phyloP scores from a whole-genome alignment of 768 basidiomycete species.

The Calvatia gigantea region DNA sequence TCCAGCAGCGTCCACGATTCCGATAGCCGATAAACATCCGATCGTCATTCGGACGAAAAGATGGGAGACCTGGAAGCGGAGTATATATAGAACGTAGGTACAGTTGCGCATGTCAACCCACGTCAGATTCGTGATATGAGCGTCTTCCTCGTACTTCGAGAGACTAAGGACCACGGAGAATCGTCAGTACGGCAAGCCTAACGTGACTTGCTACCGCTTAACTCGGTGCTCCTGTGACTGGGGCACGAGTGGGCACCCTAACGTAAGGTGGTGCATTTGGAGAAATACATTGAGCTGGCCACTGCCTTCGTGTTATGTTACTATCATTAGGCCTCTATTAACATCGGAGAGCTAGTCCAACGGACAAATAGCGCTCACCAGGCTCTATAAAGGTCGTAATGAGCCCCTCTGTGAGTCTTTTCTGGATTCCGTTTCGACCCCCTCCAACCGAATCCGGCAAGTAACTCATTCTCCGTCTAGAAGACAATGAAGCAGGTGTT shows the following conservation, averaged over 20 bases:
- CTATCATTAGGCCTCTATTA: background rate
- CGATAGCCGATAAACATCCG: too few relatives aligned
- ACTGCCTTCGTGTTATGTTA: background rate
- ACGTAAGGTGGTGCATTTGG: background rate
- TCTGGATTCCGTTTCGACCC: background rate
- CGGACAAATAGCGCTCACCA: background rate
- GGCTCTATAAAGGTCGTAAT: background rate
- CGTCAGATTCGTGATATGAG: background rate
- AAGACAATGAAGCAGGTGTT: slow-evolving; percentile 1
- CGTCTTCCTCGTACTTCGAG: background rate
- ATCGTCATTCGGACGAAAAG: background rate
- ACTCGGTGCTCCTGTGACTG: background rate
- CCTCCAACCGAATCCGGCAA: too few relatives aligned
- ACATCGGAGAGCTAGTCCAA: background rate
- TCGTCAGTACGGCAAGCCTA: background rate
- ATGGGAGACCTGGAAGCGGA: background rate
- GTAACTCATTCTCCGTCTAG: background rate
- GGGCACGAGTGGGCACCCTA: background rate
- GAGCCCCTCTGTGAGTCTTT: background rate
- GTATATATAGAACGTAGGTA: background rate
- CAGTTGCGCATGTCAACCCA: background rate
- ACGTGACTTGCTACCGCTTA: background rate
- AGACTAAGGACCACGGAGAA: background rate
- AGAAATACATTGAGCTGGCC: background rate
- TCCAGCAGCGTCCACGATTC: too few relatives aligned